phyloP scores from a whole-genome alignment of 1,284 basidiomycete species.

The Ustilago crameri region DNA sequence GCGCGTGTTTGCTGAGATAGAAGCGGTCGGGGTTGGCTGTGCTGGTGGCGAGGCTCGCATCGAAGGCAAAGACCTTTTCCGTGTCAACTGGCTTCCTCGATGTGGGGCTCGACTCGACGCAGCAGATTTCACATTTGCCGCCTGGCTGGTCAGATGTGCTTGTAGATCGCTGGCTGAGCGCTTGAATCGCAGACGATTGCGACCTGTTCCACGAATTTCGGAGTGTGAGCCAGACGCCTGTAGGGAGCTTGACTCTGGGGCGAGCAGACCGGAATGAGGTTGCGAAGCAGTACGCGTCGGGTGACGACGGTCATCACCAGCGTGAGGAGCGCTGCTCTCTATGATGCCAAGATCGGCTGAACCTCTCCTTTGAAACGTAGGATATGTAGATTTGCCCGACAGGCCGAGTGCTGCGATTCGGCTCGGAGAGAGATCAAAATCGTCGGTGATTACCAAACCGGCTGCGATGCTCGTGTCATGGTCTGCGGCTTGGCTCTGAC shows the following conservation, averaged over 20 bases:
- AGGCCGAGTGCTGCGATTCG: constrained; percentile 36
- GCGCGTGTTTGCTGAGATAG: not conserved
- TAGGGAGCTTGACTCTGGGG: not conserved
- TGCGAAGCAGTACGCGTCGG: constrained; percentile 20
- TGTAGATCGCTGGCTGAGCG: constrained; percentile 44
- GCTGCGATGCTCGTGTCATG: constrained; percentile 49
- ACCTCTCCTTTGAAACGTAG: not conserved
- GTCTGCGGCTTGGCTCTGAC: constrained; percentile 15
- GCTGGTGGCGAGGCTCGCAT: constrained; percentile 27
- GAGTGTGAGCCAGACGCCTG: constrained; percentile 8
- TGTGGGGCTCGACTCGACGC: constrained; percentile 10
- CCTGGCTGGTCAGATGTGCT: constrained; percentile 4
- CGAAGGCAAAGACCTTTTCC: constrained; percentile 36
- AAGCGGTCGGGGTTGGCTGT: constrained; percentile 1
- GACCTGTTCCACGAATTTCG: constrained; percentile 14
- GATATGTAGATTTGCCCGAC: constrained; percentile 6
- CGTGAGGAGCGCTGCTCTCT: not conserved
- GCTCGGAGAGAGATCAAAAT: constrained; percentile 56
- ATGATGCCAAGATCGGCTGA: not conserved
- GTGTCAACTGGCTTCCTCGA: constrained; percentile 28
- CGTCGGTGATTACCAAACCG: constrained; percentile 59
- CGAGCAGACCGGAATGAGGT: constrained; percentile 1
- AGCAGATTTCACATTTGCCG: constrained; percentile 3
- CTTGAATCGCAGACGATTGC: constrained; percentile 40
- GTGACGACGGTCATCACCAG: constrained; percentile 14